These are phyloP conservation scores for Rhodotorula sp. DNA, from an alignment of 1,284 basidiomycete species.

Conservation along the genomic window DNA sequence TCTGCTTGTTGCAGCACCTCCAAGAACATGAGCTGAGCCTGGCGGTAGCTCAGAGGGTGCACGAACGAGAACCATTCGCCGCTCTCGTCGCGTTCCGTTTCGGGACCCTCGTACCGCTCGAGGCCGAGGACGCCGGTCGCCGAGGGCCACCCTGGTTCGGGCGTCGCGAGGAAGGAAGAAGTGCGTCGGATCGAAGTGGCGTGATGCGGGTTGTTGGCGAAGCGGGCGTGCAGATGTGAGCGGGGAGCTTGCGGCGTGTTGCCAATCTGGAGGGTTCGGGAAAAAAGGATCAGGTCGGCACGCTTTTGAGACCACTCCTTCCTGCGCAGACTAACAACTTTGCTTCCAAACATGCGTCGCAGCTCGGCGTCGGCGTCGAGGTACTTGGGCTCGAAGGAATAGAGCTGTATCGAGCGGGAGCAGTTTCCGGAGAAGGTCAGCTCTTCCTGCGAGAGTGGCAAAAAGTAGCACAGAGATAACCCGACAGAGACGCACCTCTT, in stretches of 20 bases:
- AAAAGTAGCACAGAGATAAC: no score
- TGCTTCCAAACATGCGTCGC: constrained; percentile 85
- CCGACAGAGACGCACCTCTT: constrained; percentile 11
- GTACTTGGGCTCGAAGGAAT: constrained; percentile 66
- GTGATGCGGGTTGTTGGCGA: constrained; percentile 45
- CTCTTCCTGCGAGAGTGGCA: background rate
- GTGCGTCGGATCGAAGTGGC: constrained; percentile 42
- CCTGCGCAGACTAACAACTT: constrained; percentile 65
- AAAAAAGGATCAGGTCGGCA: background rate
- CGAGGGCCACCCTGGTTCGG: constrained; percentile 51
- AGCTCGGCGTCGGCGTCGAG: constrained; percentile 85
- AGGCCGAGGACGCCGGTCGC: constrained; percentile 58
- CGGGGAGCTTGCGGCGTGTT: constrained; percentile 23
- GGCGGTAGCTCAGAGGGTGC: constrained; percentile 77
- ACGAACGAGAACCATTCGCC: constrained; percentile 77
- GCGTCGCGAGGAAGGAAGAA: constrained; percentile 46
- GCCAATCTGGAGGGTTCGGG: background rate
- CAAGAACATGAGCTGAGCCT: constrained; percentile 75
- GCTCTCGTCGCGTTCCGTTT: constrained; percentile 16
- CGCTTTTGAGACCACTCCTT: background rate
- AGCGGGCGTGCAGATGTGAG: constrained; percentile 43
- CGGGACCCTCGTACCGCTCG: constrained; percentile 48
- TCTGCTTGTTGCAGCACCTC: constrained; percentile 51
- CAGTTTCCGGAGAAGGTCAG: background rate
- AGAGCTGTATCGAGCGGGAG: constrained; percentile 12